phyloP scores from a whole-genome alignment of 192 early-diverging fungal species.

The Helicostylum pulchrum region DNA sequence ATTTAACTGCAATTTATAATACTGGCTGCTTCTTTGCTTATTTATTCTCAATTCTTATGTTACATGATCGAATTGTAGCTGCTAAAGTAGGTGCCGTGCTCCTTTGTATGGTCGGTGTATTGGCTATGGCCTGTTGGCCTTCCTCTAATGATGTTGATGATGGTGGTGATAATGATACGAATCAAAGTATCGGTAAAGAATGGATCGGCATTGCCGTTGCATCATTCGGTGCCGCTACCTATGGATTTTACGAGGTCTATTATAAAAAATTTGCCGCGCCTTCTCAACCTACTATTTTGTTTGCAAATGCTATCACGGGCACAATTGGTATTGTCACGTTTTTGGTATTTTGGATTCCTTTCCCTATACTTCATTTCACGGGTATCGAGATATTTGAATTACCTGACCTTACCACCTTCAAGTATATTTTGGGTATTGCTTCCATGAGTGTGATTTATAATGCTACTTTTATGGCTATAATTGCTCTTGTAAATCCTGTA shows the following conservation, averaged over 20 bases:
- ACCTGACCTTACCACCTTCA: constrained; percentile 52
- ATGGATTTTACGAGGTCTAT: constrained; percentile 79
- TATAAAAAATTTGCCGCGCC: constrained; percentile 79
- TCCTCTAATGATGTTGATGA: neutral
- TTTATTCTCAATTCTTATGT: constrained; percentile 67
- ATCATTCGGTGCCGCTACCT: constrained; percentile 57
- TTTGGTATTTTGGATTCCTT: constrained; percentile 65
- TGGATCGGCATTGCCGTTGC: constrained; percentile 56
- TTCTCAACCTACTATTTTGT: constrained; percentile 55
- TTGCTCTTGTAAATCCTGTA: constrained; percentile 63
- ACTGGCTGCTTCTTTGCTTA: constrained; percentile 83
- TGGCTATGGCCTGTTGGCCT: constrained; percentile 55
- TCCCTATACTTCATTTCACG: constrained; percentile 62
- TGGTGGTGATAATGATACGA: constrained; percentile 9
- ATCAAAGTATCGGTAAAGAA: neutral
- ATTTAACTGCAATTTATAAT: constrained; percentile 81
- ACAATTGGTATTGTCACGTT: constrained; percentile 68
- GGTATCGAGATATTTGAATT: constrained; percentile 68
- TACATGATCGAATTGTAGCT: constrained; percentile 58
- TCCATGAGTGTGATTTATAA: constrained; percentile 74
- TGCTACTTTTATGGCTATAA: constrained; percentile 72
- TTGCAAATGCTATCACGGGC: constrained; percentile 71
- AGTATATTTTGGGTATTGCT: constrained; percentile 60
- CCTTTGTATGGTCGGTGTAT: constrained; percentile 67
- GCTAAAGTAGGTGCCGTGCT: constrained; percentile 62